Evolutionary conservation across 208 protist genomes (phyloP), one percentile per base, ranked within the genome.

Genomic region (Phytomonas francai): DNA sequence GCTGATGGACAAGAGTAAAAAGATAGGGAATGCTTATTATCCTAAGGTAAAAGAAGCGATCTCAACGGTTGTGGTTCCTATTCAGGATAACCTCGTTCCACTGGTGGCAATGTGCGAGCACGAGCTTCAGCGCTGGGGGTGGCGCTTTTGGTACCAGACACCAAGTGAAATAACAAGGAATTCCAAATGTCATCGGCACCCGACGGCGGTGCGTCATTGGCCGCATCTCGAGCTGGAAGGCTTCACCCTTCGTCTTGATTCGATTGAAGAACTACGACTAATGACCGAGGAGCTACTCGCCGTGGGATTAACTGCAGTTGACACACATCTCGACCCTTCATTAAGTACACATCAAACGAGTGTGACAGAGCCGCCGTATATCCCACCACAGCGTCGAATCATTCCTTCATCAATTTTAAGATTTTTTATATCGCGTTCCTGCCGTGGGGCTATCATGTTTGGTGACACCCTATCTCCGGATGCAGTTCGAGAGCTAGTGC

Each of bases 391-490:
- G 25, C 60, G 59, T 19, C 51, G 59, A 30, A 60, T 87, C 22
- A 54, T 89, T 16, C 83, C 85, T 6, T 88, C 88, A 6, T 70
- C 76, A 12, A 74, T 91, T 33, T 72, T 91, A 3, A 45, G 79
- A 29, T 91, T 91, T 65, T 73, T 94, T 30, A 69, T 94, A 39
- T 86, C 85, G 0, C 83, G 88, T 63, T 89, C 85, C 8, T 94
- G 88, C 62, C 85, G 88, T 3, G 88, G 88, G 0, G 88, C 88
- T 12, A 59, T 94, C 67, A 89, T 91, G 84, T 89, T 94, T 64
- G 85, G 85, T 9, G 83, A 94, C 51, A 25, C 49, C 7, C 64
- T 94, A 11, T 71, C 59, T 25, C 30, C 71, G n/a, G 27, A 31
- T 4, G 62, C 74, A 6, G 71, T 71, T 28, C 74, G 68, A 3